phyloP scores from a whole-genome alignment of 257 asterid genomes.

The Rehmannia glutinosa region DNA sequence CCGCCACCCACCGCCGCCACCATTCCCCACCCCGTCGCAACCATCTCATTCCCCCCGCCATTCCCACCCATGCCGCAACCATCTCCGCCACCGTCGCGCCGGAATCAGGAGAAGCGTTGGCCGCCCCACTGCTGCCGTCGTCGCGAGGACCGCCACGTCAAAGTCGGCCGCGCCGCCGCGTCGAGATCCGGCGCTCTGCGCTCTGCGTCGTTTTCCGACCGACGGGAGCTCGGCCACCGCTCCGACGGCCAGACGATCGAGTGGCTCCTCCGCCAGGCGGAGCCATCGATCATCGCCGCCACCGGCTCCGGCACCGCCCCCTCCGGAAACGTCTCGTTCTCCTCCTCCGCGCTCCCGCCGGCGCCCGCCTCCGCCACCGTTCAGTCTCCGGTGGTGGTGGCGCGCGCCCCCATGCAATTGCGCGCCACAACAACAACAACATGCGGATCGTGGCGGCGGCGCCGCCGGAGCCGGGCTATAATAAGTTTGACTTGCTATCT shows the following conservation, averaged over 20 bases:
- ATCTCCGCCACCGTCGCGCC: background rate
- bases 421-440: no score
- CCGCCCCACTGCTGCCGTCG: background rate
- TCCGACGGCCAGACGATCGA: constrained; percentile 33
- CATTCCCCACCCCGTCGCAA: background rate
- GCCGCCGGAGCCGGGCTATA: constrained; percentile 7
- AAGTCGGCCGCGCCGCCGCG: constrained; percentile 34
- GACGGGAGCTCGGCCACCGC: constrained; percentile 31
- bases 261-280: constrained; percentile 36
- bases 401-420: no score
- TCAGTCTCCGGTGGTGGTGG: background rate
- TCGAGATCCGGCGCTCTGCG: constrained; percentile 23
- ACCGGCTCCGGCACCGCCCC: constrained; percentile 28
- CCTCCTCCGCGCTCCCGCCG: constrained; percentile 22
- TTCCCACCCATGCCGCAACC: background rate
- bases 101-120: no score
- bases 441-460: background rate
- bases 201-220: constrained; percentile 25
- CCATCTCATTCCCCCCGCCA: background rate
- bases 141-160: constrained; percentile 21
- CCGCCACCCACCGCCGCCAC: background rate
- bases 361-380: constrained; percentile 10
- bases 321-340: constrained; percentile 16
- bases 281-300: constrained; percentile 31
- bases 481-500: constrained; percentile 23